Percentiles rank a stretch among this genome's conserved stretches.
Evolutionary conservation across 2,329 filamentous ascomycete species (phyloP).

Genomic region (Xylariales sp.): DNA sequence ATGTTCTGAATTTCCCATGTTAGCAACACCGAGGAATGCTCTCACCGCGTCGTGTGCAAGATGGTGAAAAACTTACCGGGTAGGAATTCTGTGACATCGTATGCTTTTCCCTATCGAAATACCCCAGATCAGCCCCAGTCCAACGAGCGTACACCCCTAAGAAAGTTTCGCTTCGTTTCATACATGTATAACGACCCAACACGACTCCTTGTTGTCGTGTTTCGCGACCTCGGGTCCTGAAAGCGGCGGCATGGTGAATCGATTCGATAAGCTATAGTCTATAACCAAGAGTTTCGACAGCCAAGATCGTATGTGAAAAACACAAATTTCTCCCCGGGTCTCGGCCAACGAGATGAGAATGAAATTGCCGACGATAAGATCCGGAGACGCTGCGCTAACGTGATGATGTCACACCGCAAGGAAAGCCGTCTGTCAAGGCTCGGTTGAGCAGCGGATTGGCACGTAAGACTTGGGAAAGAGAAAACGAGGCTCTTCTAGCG

Average conservation of each 20-base stretch:
- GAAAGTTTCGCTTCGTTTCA: neutral
- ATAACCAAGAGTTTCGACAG: neutral
- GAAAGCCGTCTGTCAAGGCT: neutral
- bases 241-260: constrained; percentile 53
- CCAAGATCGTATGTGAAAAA: neutral
- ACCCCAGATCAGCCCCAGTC: constrained; percentile 7
- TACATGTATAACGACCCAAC: constrained; percentile 91
- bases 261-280: neutral
- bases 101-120: constrained; percentile 73
- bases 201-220: constrained; percentile 85
- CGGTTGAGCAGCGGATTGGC: constrained; percentile 8
- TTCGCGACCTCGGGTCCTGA: constrained; percentile 68
- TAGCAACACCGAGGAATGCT: constrained; percentile 4
- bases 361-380: constrained; percentile 19
- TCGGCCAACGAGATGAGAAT: neutral
- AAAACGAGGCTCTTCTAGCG: neutral
- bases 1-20: constrained; percentile 69
- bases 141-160: constrained; percentile 8
- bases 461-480: neutral
- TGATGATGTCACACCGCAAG: constrained; percentile 34
- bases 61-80: constrained; percentile 60
- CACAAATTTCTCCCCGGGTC: neutral
- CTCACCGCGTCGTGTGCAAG: neutral
- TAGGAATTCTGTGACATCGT: constrained; percentile 92
- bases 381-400: neutral